Base-by-base conservation (phyloP, 164 flowering plant species). In the Chimonanthus praecox region DNA sequence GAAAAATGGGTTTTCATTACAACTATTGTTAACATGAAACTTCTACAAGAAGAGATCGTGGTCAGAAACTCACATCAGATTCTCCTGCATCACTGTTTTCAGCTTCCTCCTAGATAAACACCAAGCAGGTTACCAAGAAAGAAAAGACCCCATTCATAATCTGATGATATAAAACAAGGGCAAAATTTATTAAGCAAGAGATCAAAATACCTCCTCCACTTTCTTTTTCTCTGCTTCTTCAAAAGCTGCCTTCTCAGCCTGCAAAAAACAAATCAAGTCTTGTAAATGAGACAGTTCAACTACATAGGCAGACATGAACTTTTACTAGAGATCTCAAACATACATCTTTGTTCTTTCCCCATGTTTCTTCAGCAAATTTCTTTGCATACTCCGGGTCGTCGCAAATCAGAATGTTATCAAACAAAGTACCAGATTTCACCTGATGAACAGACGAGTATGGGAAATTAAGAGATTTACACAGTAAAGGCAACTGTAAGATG, bases 281-380 rank as follows among this genome's bases (percentile, higher is more conserved):
- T 50, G 44, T 2, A 54, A 20, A 21, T 8, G 58, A 33, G 6
- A 58, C 11, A n/a, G 10, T 70, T 20, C 21, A 7, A 10, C 18
- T 8, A 49, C 13, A 33, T 10, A 4, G 4, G 18, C 47, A 71
- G 58, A 21, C 44, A 47, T 16, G 46, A 4, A 71, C 11, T 21
- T 16, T 10, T 20, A 71, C 46, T 13, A 7, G 44, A 15, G 4
- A 16, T 50, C 44, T 60, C 60, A 4, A 15, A 68, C 75, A 4
- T 73, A 73, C 76, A 48, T 68, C 72, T 67, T 74, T 74, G 9
- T 54, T 65, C 33, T 74, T 69, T n/a, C 65, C 76, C 76, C 76
- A 74, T 21, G 76, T 74, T 74, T 74, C 76, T 43, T 74, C 71
- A 3, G 72, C 76, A 46, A 68, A 45, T 60, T 74, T 69, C 49